These are phyloP conservation scores for Hygrocybe coccinea DNA, from an alignment of 768 basidiomycete genomes.

Conservation along the genomic window DNA sequence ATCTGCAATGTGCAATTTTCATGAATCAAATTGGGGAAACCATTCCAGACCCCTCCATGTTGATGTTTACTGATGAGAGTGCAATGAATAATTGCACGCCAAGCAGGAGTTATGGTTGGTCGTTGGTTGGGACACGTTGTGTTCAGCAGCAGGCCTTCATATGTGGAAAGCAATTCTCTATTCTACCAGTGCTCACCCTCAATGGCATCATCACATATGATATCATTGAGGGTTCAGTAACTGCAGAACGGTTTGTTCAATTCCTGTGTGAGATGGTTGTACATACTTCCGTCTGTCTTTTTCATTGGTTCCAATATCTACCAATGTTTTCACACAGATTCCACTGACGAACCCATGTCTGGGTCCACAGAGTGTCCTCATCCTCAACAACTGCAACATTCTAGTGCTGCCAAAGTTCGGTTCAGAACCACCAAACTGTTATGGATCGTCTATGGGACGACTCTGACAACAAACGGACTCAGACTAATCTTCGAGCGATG, in stretches of 20 bases:
- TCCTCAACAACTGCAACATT: slow-evolving; percentile 37
- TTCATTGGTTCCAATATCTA: slow-evolving; percentile 10
- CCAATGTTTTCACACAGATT: slow-evolving; percentile 12
- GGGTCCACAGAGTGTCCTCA: slow-evolving; percentile 29
- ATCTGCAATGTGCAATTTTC: neutral
- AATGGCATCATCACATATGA: slow-evolving; percentile 30
- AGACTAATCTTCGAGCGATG: too few species aligned
- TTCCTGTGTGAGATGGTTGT: slow-evolving; percentile 31
- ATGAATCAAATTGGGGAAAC: slow-evolving; percentile 2
- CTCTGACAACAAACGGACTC: too few species aligned
- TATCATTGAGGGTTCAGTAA: slow-evolving; percentile 35
- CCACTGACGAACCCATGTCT: slow-evolving; percentile 27
- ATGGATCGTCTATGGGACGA: too few species aligned
- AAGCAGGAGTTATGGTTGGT: slow-evolving; percentile 16
- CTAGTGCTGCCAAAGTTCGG: too few species aligned
- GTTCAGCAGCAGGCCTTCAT: slow-evolving; percentile 19
- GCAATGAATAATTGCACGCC: slow-evolving; percentile 22
- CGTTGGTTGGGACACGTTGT: slow-evolving; percentile 15
- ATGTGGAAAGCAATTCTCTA: slow-evolving; percentile 25
- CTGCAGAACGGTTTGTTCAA: slow-evolving; percentile 26
- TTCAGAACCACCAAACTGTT: too few species aligned
- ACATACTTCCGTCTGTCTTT: slow-evolving; percentile 1
- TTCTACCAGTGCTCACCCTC: slow-evolving; percentile 26
- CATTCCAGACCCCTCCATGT: neutral
- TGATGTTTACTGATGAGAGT: slow-evolving; percentile 25